Percentiles rank a stretch among this genome's conserved stretches.
These are phyloP conservation scores for Pterulicium gracile DNA, from an alignment of 1,284 basidiomycete species.

Conservation along the genomic window DNA sequence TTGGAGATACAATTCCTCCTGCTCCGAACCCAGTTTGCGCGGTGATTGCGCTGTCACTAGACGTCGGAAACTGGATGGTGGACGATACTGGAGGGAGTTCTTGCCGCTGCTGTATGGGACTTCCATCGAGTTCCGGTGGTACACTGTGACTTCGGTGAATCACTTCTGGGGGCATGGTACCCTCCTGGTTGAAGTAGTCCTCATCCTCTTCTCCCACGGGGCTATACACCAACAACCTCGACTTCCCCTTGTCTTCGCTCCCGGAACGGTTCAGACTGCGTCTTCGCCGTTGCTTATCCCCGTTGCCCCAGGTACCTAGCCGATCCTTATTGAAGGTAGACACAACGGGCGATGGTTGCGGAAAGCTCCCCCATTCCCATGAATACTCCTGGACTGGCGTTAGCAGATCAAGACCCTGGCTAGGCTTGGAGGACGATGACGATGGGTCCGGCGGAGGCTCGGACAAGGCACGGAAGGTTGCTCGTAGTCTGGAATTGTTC, in stretches of 20 bases:
- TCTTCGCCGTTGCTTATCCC: constrained; percentile 6
- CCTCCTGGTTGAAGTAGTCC: constrained; percentile 10
- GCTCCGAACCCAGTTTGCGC: constrained; percentile 27
- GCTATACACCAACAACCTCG: constrained; percentile 11
- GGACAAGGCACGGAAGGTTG: constrained; percentile 40
- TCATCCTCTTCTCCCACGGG: constrained; percentile 17
- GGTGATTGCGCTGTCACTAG: not conserved
- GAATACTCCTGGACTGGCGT: constrained; percentile 50
- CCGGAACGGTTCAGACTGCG: constrained; percentile 1
- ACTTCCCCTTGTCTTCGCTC: constrained; percentile 13
- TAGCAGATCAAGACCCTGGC: constrained; percentile 11
- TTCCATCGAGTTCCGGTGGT: constrained; percentile 38
- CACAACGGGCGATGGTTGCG: constrained; percentile 62
- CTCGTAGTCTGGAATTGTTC: not conserved
- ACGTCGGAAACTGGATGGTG: constrained; percentile 8
- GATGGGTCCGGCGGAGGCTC: constrained; percentile 41
- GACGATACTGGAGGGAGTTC: constrained; percentile 15
- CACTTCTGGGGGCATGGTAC: constrained; percentile 9
- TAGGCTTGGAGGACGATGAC: constrained; percentile 13
- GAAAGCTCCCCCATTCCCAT: constrained; percentile 82
- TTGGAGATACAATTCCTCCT: constrained; percentile 40
- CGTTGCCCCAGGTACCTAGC: constrained; percentile 14
- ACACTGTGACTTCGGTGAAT: constrained; percentile 40
- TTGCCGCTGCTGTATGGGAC: constrained; percentile 22
- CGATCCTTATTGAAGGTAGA: constrained; percentile 34